phyloP scores from a whole-genome alignment of 768 basidiomycete genomes.

The Tricholoma flavovirens region DNA sequence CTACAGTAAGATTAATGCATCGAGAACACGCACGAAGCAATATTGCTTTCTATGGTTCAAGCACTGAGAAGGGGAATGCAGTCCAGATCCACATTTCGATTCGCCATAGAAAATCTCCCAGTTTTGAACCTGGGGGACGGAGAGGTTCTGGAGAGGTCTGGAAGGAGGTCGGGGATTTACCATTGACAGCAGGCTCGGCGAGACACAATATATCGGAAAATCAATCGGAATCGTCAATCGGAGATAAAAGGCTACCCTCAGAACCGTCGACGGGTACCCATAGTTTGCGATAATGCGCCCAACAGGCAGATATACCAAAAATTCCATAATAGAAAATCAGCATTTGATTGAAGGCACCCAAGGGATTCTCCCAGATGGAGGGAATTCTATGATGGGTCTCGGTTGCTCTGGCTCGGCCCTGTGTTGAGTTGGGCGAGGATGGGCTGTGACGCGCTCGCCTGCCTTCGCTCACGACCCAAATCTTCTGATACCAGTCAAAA shows the following conservation, averaged over 20 bases:
- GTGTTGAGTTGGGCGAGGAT: too few relatives aligned
- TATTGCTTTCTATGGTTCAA: slow-evolving; percentile 51
- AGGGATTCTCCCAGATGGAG: too few relatives aligned
- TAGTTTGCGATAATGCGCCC: too few relatives aligned
- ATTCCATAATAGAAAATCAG: background rate
- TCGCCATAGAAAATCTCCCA: slow-evolving; percentile 39
- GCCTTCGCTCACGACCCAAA: too few relatives aligned
- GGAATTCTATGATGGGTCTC: too few relatives aligned
- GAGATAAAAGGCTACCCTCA: too few relatives aligned
- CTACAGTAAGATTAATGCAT: too few relatives aligned
- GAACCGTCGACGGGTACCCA: too few relatives aligned
- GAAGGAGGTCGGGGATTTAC: background rate
- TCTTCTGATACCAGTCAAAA: background rate
- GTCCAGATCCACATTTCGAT: slow-evolving; percentile 47
- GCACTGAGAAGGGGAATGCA: slow-evolving; percentile 45
- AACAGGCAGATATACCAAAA: background rate
- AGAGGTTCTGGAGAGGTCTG: slow-evolving; percentile 18
- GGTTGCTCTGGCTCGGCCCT: background rate
- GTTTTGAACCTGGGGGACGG: slow-evolving; percentile 27
- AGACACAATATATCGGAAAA: background rate
- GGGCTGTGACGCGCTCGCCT: too few relatives aligned
- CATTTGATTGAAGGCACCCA: background rate
- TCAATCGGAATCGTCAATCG: background rate
- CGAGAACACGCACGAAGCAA: slow-evolving; percentile 33
- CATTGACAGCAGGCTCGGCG: too few relatives aligned